Conservation (phyloP, 1,284 basidiomycete species). For the Sanghuangporus weigelae region DNA sequence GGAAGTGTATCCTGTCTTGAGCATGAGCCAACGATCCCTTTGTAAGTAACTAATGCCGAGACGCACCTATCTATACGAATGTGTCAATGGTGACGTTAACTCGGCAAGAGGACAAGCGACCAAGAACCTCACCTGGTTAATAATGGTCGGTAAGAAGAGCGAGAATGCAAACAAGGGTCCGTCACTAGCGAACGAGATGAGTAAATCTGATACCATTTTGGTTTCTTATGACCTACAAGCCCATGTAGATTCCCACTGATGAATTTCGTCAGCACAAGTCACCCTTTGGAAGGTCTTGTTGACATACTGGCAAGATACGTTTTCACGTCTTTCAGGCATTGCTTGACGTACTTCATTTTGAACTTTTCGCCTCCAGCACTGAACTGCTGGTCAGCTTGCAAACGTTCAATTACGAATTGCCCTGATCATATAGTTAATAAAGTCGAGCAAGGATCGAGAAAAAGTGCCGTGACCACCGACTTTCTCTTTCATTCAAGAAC, state of each 20-base stretch:
- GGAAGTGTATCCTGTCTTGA: constrained; percentile 35
- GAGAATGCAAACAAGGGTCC: constrained; percentile 51
- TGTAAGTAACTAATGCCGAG: background rate
- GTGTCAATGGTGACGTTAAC: background rate
- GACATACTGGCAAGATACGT: constrained; percentile 42
- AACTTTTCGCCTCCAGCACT: constrained; percentile 46
- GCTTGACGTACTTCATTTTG: constrained; percentile 39
- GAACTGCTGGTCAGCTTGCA: constrained; percentile 44
- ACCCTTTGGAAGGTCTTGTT: background rate
- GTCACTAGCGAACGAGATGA: constrained; percentile 27
- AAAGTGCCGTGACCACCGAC: constrained; percentile 23
- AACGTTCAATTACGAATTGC: constrained; percentile 40
- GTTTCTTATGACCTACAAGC: constrained; percentile 31
- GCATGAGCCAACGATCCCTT: background rate
- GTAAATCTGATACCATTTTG: background rate
- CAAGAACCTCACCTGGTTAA: constrained; percentile 35
- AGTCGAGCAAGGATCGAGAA: constrained; percentile 22
- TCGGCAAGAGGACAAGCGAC: background rate
- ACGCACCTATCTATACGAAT: constrained; percentile 7
- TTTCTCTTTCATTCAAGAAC: constrained; percentile 47
- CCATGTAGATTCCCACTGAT: constrained; percentile 44
- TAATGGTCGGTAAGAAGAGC: constrained; percentile 51
- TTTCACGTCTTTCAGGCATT: constrained; percentile 47
- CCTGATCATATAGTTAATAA: constrained; percentile 24
- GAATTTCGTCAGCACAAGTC: background rate